Percentiles rank a stretch among this genome's conserved stretches.
phyloP scores from a whole-genome alignment of 140 eudicot genomes.

The Bidens hawaiensis region DNA sequence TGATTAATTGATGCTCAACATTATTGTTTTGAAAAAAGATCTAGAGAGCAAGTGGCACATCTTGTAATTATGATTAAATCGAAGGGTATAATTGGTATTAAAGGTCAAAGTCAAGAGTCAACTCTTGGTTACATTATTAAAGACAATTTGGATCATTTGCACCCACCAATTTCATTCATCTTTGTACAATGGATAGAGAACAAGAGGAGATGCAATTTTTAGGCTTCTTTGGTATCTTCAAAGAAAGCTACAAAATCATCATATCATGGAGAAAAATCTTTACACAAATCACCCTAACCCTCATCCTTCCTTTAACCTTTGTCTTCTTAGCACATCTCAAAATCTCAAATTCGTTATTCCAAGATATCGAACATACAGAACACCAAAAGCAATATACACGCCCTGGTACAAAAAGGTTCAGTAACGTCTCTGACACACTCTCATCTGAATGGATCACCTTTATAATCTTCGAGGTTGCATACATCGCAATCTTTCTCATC shows the following conservation, averaged over 20 bases:
- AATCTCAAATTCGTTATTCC: constrained; percentile 27
- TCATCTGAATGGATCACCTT: constrained; percentile 22
- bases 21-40: background rate
- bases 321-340: constrained; percentile 45
- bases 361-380: constrained; percentile 17
- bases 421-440: constrained; percentile 28
- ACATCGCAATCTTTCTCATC: constrained; percentile 36
- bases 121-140: constrained; percentile 1
- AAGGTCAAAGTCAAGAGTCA: constrained; percentile 31
- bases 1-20: no score
- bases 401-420: constrained; percentile 21
- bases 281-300: constrained; percentile 48
- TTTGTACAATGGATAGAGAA: constrained; percentile 45
- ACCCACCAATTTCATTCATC: constrained; percentile 1
- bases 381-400: constrained; percentile 12
- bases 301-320: constrained; percentile 64
- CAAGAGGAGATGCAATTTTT: constrained; percentile 66
- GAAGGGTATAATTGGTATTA: background rate
- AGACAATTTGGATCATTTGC: background rate
- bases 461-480: constrained; percentile 29
- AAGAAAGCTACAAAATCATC: constrained; percentile 52
- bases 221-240: constrained; percentile 52
- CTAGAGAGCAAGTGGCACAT: constrained; percentile 7
- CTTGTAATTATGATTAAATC: constrained; percentile 1
- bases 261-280: constrained; percentile 44